Evolutionary conservation across 305 asterid genomes (phyloP).

Genomic region (Fraxinus greggii): DNA sequence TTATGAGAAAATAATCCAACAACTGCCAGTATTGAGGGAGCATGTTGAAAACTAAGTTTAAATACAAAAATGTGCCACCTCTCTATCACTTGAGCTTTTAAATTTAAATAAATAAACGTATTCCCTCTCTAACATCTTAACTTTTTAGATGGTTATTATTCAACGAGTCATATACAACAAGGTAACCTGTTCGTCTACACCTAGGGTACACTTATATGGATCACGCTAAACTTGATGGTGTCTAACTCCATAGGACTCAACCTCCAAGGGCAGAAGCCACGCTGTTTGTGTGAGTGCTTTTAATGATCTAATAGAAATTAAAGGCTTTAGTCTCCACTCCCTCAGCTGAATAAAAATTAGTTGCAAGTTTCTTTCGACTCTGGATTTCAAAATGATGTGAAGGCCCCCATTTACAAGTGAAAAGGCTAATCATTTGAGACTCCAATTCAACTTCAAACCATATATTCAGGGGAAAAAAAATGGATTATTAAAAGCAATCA

Average conservation of each 20-base stretch:
- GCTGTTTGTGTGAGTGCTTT: not conserved
- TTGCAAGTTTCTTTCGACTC: not conserved
- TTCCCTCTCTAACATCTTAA: not conserved
- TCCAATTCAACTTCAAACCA: not conserved
- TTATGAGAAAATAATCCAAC: not conserved
- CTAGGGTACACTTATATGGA: not conserved
- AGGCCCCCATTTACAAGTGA: not conserved
- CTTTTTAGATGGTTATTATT: not conserved
- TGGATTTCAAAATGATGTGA: conserved; percentile 2
- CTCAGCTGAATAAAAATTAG: not conserved
- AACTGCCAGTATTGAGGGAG: not conserved
- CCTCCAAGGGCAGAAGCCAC: not conserved
- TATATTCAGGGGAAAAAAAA: conserved; percentile 17
- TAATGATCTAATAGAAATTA: not conserved
- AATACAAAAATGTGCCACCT: not conserved
- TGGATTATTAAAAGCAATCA: conserved; percentile 15
- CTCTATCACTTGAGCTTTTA: not conserved
- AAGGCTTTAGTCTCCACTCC: not conserved
- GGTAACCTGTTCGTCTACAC: not conserved
- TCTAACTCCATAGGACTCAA: not conserved
- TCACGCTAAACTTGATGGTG: not conserved
- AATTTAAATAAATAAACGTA: not conserved
- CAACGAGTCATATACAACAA: not conserved
- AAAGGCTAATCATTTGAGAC: conserved; percentile 2
- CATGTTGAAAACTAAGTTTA: not conserved